Evolutionary conservation across 83 land plant species (phyloP).

Genomic region (Picea abies): DNA sequence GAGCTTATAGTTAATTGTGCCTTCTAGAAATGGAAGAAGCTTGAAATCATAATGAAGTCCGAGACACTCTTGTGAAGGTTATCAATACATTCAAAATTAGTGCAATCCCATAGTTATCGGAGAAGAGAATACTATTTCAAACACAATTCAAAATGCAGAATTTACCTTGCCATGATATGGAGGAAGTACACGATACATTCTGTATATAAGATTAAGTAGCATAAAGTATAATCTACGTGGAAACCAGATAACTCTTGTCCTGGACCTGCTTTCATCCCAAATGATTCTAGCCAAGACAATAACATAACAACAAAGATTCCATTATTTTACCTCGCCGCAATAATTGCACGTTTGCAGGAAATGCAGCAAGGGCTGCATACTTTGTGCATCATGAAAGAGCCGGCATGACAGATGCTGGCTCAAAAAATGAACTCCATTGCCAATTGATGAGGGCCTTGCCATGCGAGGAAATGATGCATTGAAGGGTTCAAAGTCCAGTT

Average conservation of each 20-base stretch:
- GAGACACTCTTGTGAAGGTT: not conserved
- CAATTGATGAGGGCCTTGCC: constrained; percentile 82
- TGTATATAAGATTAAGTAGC: not conserved
- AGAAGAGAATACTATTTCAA: not conserved
- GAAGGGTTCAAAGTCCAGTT: constrained; percentile 85
- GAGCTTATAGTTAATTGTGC: not conserved
- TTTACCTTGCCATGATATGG: not conserved
- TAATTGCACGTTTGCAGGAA: constrained; percentile 61
- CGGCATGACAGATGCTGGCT: constrained; percentile 65
- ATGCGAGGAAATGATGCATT: constrained; percentile 64
- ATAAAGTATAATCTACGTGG: not conserved
- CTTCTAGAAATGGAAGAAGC: not conserved
- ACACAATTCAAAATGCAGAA: not conserved
- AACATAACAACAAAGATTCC: not conserved
- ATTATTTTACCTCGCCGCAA: constrained; percentile 42
- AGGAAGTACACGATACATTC: not conserved
- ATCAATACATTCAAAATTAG: not conserved
- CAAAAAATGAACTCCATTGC: constrained; percentile 73
- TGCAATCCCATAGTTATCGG: not conserved
- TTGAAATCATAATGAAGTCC: not conserved
- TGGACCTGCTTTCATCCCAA: not conserved
- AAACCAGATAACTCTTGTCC: not conserved
- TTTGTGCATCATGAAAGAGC: constrained; percentile 39
- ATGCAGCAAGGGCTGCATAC: constrained; percentile 71
- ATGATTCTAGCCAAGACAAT: not conserved